Evolutionary conservation across 2,329 filamentous ascomycete species (phyloP).

Genomic region (Atkinsonella hypoxylon): DNA sequence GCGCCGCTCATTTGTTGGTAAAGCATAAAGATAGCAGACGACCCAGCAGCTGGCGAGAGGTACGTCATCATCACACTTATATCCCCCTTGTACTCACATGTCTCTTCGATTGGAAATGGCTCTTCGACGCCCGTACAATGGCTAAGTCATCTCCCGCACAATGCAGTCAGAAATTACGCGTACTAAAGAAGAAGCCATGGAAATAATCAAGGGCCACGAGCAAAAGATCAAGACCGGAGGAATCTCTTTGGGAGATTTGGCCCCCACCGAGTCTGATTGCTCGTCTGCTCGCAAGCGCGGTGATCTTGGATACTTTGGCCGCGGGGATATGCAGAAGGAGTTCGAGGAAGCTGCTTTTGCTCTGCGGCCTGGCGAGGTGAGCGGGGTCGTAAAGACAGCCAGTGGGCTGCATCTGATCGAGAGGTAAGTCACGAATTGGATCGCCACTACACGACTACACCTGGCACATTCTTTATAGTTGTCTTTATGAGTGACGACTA

Average conservation of each 20-base stretch:
- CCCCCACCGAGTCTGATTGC: constrained; percentile 84
- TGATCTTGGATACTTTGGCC: constrained; percentile 89
- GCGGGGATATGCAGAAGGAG: constrained; percentile 95
- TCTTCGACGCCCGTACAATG: neutral
- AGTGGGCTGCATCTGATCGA: constrained; percentile 94
- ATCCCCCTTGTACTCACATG: neutral
- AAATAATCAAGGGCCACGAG: constrained; percentile 66
- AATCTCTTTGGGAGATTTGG: constrained; percentile 66
- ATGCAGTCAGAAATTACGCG: constrained; percentile 66
- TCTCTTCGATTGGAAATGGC: no score
- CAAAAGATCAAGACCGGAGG: constrained; percentile 60
- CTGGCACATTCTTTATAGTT: no score
- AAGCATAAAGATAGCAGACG: constrained; percentile 85
- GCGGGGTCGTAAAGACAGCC: constrained; percentile 77
- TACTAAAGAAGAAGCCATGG: constrained; percentile 72
- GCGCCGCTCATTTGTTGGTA: constrained; percentile 81
- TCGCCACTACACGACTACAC: no score
- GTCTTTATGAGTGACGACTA: neutral
- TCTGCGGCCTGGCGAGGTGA: constrained; percentile 79
- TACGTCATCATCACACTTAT: constrained; percentile 12
- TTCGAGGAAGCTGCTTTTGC: constrained; percentile 94
- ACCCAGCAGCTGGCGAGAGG: constrained; percentile 85
- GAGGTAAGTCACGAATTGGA: constrained; percentile 43
- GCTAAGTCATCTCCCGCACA: neutral
- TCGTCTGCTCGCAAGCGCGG: constrained; percentile 89